A percentile compares a stretch with the other conserved stretches of the same genome.
Conservation (phyloP, 2,329 filamentous ascomycete genomes). For the Sporothrix globosa region DNA sequence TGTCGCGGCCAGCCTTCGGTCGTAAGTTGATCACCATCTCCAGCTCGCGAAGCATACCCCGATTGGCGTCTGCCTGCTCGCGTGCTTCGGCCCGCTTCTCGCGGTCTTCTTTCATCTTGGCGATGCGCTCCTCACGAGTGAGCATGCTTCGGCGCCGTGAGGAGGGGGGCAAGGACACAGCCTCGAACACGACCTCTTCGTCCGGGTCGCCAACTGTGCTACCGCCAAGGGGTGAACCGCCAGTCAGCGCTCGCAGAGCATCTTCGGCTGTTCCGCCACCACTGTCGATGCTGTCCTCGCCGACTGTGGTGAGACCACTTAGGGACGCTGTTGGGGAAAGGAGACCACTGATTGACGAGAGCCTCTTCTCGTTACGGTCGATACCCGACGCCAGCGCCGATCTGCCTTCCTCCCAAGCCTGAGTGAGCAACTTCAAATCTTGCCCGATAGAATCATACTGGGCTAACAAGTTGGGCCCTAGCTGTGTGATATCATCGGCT, state of each 20-base stretch:
- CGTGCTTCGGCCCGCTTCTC: conserved; percentile 70
- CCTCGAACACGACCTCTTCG: conserved; percentile 85
- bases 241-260: conserved; percentile 73
- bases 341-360: conserved; percentile 64
- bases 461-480: conserved; percentile 76
- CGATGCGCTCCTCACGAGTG: conserved; percentile 83
- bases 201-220: conserved; percentile 56
- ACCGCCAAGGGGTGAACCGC: conserved; percentile 57
- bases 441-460: conserved; percentile 95
- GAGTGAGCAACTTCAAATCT: conserved; percentile 77
- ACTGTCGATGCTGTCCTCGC: conserved; percentile 45
- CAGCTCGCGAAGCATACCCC: conserved; percentile 88
- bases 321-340: conserved; percentile 65
- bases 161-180: conserved; percentile 70
- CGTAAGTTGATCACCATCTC: conserved; percentile 77
- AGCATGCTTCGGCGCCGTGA: conserved; percentile 67
- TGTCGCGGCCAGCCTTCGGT: conserved; percentile 30
- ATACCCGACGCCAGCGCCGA: conserved; percentile 80
- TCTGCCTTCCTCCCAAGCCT: conserved; percentile 87
- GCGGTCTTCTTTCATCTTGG: conserved; percentile 85
- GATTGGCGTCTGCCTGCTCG: conserved; percentile 78
- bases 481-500: conserved; percentile 70
- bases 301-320: conserved; percentile 67
- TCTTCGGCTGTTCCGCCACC: conserved; percentile 48
- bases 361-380: conserved; percentile 74